Evolutionary conservation across 305 asterid genomes (phyloP).

Genomic region (Fraxinus dipetala): DNA sequence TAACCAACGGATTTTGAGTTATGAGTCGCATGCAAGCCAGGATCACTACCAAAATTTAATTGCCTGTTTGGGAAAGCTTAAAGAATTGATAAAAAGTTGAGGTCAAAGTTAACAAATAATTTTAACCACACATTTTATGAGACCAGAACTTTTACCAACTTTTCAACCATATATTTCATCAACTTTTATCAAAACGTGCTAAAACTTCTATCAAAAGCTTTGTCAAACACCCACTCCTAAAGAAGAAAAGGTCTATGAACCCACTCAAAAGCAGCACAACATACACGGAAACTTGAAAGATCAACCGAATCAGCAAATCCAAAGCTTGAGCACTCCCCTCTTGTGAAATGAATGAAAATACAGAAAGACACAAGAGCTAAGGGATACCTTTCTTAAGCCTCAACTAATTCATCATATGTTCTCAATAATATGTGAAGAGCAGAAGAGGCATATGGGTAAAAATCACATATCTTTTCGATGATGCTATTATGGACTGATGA

Average conservation of each 20-base stretch:
- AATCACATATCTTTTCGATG: neutral
- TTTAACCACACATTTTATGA: neutral
- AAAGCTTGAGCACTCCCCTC: neutral
- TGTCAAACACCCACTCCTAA: neutral
- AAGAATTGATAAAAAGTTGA: neutral
- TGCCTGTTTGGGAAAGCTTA: neutral
- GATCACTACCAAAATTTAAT: neutral
- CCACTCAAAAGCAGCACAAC: neutral
- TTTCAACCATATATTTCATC: neutral
- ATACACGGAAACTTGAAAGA: neutral
- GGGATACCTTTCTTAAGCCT: neutral
- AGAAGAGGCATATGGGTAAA: neutral
- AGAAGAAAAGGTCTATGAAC: neutral
- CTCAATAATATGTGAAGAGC: neutral
- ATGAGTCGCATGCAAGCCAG: neutral
- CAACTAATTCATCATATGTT: neutral
- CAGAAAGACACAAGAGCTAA: neutral
- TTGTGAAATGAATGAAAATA: neutral
- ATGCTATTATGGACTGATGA: neutral
- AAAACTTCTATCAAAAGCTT: neutral
- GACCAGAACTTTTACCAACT: neutral
- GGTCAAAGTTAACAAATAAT: neutral
- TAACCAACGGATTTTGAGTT: neutral
- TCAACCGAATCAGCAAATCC: neutral
- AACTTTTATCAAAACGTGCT: neutral